phyloP scores from a whole-genome alignment of 2,329 filamentous ascomycete genomes.

The Emergomyces pasteurianus region DNA sequence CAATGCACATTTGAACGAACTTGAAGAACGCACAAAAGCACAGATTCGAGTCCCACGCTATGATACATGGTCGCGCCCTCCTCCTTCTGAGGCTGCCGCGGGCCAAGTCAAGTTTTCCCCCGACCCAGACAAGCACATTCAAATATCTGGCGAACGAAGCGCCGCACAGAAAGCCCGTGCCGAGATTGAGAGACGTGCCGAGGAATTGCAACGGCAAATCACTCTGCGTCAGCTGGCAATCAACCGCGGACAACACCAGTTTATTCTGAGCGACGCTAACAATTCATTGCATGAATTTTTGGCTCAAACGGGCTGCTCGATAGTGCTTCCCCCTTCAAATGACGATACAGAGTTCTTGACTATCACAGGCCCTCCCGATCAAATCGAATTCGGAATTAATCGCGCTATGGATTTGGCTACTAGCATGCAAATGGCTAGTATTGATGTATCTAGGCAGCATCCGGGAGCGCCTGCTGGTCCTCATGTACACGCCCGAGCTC shows the following conservation, averaged over 20 bases:
- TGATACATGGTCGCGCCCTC: constrained; percentile 57
- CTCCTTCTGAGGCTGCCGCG: constrained; percentile 50
- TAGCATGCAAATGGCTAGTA: constrained; percentile 70
- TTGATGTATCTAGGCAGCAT: constrained; percentile 74
- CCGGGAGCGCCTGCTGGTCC: constrained; percentile 59
- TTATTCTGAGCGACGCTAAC: constrained; percentile 79
- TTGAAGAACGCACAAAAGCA: constrained; percentile 64
- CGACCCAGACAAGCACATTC: constrained; percentile 64
- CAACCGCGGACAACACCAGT: constrained; percentile 80
- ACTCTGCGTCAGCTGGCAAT: constrained; percentile 69
- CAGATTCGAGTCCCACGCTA: constrained; percentile 75
- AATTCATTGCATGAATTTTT: constrained; percentile 77
- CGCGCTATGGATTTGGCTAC: constrained; percentile 80
- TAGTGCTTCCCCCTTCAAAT: constrained; percentile 64
- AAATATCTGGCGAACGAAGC: constrained; percentile 71
- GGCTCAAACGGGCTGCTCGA: constrained; percentile 76
- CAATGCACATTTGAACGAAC: constrained; percentile 52
- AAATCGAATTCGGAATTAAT: constrained; percentile 63
- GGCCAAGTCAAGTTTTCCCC: constrained; percentile 62
- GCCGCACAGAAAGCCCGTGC: constrained; percentile 70
- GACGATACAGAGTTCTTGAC: constrained; percentile 75
- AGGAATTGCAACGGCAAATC: constrained; percentile 63
- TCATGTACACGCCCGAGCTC: constrained; percentile 66
- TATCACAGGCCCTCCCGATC: constrained; percentile 66
- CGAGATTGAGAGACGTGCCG: constrained; percentile 66